Evolutionary conservation across 768 basidiomycete species (phyloP).

Genomic region (Lactarius pseudohatsudake): DNA sequence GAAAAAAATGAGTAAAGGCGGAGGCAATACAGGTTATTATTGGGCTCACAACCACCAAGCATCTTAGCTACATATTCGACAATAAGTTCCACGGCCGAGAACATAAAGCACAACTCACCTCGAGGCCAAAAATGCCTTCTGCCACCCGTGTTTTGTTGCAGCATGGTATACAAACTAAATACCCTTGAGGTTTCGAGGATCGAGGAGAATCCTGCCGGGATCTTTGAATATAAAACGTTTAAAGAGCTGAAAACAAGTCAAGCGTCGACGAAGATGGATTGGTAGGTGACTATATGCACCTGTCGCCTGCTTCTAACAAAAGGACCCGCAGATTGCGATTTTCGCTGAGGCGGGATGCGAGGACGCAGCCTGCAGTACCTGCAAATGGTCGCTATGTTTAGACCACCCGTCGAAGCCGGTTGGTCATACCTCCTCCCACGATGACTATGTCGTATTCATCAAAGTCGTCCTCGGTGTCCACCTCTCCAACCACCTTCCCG

Average conservation of each 20-base stretch:
- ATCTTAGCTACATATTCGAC: conserved; percentile 49
- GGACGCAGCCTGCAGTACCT: conserved; percentile 63
- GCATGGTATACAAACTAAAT: conserved; percentile 56
- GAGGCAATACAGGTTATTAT: background rate
- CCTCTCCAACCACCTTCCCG: conserved; percentile 10
- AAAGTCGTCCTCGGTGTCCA: conserved; percentile 23
- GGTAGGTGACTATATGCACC: conserved; percentile 40
- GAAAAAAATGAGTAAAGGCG: background rate
- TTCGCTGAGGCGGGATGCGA: conserved; percentile 59
- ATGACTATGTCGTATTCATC: conserved; percentile 41
- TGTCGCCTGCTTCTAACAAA: conserved; percentile 59
- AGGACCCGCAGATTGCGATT: conserved; percentile 53
- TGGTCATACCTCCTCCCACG: conserved; percentile 39
- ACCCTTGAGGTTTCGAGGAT: conserved; percentile 51
- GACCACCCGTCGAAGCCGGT: background rate
- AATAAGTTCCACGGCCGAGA: background rate
- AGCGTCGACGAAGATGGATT: background rate
- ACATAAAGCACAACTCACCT: conserved; percentile 41
- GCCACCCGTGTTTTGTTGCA: conserved; percentile 50
- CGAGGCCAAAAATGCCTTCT: conserved; percentile 61
- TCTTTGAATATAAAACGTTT: conserved; percentile 23
- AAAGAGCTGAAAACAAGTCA: conserved; percentile 6
- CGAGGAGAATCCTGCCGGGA: conserved; percentile 27
- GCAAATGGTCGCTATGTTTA: conserved; percentile 4
- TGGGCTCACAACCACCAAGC: conserved; percentile 66